These are phyloP conservation scores for Pulicaria dysenterica DNA, from an alignment of 129 eudicot species.

Conservation along the genomic window DNA sequence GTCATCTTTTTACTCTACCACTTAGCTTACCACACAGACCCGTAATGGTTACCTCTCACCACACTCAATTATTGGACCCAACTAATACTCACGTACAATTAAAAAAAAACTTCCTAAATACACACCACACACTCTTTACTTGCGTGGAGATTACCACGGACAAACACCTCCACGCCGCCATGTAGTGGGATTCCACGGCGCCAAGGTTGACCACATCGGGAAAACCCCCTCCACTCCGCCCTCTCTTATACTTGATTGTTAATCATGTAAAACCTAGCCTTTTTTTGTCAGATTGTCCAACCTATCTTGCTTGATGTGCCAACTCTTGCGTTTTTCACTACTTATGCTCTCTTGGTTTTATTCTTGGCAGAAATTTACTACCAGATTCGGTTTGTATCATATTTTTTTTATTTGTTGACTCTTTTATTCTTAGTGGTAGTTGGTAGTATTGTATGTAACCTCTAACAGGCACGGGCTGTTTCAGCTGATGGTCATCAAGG, in stretches of 20 bases:
- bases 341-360: conserved; percentile 79
- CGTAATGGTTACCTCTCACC: no score
- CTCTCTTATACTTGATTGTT: not conserved
- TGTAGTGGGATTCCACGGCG: no score
- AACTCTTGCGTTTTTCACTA: conserved; percentile 90
- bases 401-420: conserved; percentile 9
- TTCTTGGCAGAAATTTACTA: conserved; percentile 98
- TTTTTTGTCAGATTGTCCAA: conserved; percentile 46
- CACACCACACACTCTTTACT: no score
- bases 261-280: not conserved
- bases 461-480: conserved; percentile 75
- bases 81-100: no score
- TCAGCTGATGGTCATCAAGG: conserved; percentile 84
- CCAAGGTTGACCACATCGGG: no score
- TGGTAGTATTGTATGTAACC: conserved; percentile 1
- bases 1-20: no score
- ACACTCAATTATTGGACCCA: no score
- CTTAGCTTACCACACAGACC: no score
- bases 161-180: no score
- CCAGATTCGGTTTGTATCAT: conserved; percentile 52
- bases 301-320: conserved; percentile 89
- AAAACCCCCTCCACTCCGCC: no score
- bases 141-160: no score
- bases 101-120: no score
- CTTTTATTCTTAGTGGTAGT: not conserved